Evolutionary conservation across 2,329 filamentous ascomycete species (phyloP).

Genomic region (Tolypocladium sp.): DNA sequence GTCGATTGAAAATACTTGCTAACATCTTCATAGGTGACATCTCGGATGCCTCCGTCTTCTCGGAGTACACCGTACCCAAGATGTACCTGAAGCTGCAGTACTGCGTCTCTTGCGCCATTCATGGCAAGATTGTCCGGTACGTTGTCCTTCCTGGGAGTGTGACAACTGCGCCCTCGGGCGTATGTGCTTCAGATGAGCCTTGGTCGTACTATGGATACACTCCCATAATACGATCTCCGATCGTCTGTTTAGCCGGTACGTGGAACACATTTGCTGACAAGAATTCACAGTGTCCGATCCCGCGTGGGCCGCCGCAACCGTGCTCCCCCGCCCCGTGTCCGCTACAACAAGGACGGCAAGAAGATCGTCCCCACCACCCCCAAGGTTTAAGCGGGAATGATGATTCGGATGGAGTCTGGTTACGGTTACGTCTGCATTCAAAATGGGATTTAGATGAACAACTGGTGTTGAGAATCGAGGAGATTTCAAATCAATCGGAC

Average conservation of each 20-base stretch:
- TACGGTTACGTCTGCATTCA: slow-evolving; percentile 27
- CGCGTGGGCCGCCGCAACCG: slow-evolving; percentile 96
- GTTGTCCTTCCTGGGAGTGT: slow-evolving; percentile 50
- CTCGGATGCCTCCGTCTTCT: slow-evolving; percentile 97
- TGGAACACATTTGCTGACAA: slow-evolving; percentile 31
- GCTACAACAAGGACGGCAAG: slow-evolving; percentile 99
- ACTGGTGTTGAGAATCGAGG: slow-evolving; percentile 18
- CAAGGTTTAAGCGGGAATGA: slow-evolving; percentile 26
- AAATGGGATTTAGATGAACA: slow-evolving; percentile 26
- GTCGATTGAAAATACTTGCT: slow-evolving; percentile 1
- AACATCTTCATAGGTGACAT: slow-evolving; percentile 73
- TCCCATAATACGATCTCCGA: slow-evolving; percentile 9
- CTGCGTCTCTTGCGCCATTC: slow-evolving; percentile 99
- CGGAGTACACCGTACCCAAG: slow-evolving; percentile 99
- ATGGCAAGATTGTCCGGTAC: slow-evolving; percentile 99
- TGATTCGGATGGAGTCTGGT: slow-evolving; percentile 27
- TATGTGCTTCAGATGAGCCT: slow-evolving; percentile 51
- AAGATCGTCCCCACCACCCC: slow-evolving; percentile 77
- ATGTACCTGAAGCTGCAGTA: slow-evolving; percentile 99
- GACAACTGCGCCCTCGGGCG: slow-evolving; percentile 44
- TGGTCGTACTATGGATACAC: slow-evolving; percentile 40
- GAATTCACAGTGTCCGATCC: slow-evolving; percentile 74
- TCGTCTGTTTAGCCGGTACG: slow-evolving; percentile 12
- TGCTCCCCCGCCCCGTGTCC: slow-evolving; percentile 90
- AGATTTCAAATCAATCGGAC: slow-evolving; percentile 14